Percentiles rank a stretch among this genome's conserved stretches.
phyloP scores from a whole-genome alignment of 345 rosid genomes.

The Arabidopsis arenosa region DNA sequence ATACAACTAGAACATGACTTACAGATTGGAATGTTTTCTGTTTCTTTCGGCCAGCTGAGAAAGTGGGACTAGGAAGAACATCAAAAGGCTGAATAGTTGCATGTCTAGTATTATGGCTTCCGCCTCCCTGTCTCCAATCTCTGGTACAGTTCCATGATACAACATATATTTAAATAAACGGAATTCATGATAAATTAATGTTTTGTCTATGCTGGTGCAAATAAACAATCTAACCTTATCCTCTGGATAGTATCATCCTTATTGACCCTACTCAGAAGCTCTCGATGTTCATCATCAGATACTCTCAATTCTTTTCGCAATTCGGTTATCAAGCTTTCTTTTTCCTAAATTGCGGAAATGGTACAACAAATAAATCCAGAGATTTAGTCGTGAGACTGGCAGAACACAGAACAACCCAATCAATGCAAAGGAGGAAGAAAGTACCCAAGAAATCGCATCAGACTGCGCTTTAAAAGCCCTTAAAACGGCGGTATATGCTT shows the following conservation, averaged over 20 bases:
- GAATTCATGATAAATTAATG: conserved; percentile 9
- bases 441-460: conserved; percentile 98
- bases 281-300: conserved; percentile 97
- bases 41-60: conserved; percentile 85
- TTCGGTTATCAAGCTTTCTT: conserved; percentile 92
- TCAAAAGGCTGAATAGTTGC: conserved; percentile 55
- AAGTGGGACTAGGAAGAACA: conserved; percentile 72
- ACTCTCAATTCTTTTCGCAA: conserved; percentile 93
- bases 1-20: conserved; percentile 28
- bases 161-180: conserved; percentile 15
- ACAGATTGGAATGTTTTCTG: conserved; percentile 78
- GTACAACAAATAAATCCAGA: conserved; percentile 32
- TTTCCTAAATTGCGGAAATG: conserved; percentile 62
- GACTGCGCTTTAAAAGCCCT: conserved; percentile 99
- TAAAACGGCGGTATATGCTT: conserved; percentile 90
- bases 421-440: conserved; percentile 26
- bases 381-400: conserved; percentile 15
- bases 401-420: conserved; percentile 9
- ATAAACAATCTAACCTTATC: conserved; percentile 67
- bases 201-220: conserved; percentile 20
- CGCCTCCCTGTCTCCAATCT: conserved; percentile 93
- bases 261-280: conserved; percentile 79
- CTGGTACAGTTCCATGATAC: conserved; percentile 49
- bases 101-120: conserved; percentile 61
- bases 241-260: conserved; percentile 78